Conservation (phyloP, 2,329 filamentous ascomycete genomes). For the Aspergillus sp. region DNA sequence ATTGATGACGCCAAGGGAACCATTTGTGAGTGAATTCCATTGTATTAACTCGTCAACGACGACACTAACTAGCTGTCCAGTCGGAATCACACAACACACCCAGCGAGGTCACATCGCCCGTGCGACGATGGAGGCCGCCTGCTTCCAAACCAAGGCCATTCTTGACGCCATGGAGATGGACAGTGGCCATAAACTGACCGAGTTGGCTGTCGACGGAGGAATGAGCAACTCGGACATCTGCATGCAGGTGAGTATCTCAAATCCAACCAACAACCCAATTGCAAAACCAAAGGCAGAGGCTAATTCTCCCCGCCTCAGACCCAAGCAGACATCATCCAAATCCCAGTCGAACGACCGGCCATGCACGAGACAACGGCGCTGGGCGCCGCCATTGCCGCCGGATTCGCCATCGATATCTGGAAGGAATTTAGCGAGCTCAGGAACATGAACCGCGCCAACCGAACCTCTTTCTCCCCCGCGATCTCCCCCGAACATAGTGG, state of each 20-base stretch:
- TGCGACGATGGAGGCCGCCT: conserved; percentile 85
- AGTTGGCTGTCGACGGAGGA: conserved; percentile 81
- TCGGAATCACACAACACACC: conserved; percentile 83
- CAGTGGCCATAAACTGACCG: conserved; percentile 70
- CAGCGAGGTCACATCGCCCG: conserved; percentile 82
- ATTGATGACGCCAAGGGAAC: conserved; percentile 90
- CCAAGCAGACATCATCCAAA: conserved; percentile 81
- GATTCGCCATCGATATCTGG: conserved; percentile 81
- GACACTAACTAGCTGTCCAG: conserved; percentile 35
- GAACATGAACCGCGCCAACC: conserved; percentile 68
- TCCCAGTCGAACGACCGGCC: conserved; percentile 76
- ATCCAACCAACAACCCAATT: not conserved
- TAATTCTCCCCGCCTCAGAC: conserved; percentile 49
- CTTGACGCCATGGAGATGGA: conserved; percentile 89
- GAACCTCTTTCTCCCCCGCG: conserved; percentile 68
- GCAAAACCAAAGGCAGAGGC: conserved; percentile 11
- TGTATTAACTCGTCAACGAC: not conserved
- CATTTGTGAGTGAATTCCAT: conserved; percentile 57
- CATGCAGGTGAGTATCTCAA: conserved; percentile 64
- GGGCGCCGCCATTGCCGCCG: conserved; percentile 84
- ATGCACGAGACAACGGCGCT: conserved; percentile 92
- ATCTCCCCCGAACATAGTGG: conserved; percentile 59
- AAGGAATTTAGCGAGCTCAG: conserved; percentile 70
- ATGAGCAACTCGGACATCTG: conserved; percentile 85
- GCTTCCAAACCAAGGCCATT: conserved; percentile 90